Base-by-base conservation (phyloP, 1,284 basidiomycete genomes). In the Malassezia sympodialis region DNA sequence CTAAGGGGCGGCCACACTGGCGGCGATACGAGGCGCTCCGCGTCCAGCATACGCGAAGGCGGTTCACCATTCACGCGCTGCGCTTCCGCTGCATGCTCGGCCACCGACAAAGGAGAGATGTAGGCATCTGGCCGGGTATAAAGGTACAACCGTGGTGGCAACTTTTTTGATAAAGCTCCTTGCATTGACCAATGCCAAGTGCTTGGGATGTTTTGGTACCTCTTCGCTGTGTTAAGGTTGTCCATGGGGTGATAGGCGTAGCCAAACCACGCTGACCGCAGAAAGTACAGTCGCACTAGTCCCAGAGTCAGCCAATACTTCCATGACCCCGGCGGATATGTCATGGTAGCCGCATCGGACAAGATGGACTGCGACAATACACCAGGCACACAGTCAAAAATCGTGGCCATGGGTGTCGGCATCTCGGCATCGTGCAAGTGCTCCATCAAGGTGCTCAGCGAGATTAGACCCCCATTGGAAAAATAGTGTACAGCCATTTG, bases 401-500 rank as follows among this genome's bases (percentile, higher is more conserved):
- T 28, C n/a, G 37, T 31, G 27, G 31, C 48, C 17, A 50, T 17
- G 6, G 48, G 48, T 15, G n/a, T 10, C 4, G 48, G 48, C 24
- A 50, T 40, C 1, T 23, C 26, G 11, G 35, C 10, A 10, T 30
- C 27, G n/a, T 34, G 23, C 32, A 42, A 24, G 23, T 24, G 30
- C 32, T 41, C 14, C 35, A 48, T 31, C 12, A 57, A 21, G 8
- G 45, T 17, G 7, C 15, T 43, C 8, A 48, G 44, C n/a, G 37
- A 12, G 2, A 40, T 35, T 4, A 57, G 11, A 14, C 55, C 55
- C 6, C 55, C 55, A 31, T 57, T 57, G 12, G 55, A 57, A 46
- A 57, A 57, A 23, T 37, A 28, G 50, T 57, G 55, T 17, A 52
- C 28, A 3, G 50, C 10, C 8, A 52, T 48, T 1, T 27, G 24